Base-by-base conservation (phyloP, 495 filamentous ascomycete genomes). In the Podospora fimiseda region DNA sequence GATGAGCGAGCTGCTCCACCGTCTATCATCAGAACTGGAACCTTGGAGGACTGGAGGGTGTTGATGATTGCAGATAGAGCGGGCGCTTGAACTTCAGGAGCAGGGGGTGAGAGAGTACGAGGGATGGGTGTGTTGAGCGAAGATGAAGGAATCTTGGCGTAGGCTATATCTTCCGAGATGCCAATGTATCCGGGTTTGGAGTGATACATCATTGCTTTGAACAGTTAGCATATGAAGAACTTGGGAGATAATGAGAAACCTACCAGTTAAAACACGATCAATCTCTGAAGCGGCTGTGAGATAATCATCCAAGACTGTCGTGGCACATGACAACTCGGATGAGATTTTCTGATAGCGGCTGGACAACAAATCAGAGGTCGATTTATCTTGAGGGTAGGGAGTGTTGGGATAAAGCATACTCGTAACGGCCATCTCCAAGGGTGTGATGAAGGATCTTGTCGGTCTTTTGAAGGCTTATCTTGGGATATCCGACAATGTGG, bases 391-490 rank as follows among this genome's bases (percentile, higher is more conserved):
- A 16, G 39, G 39, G 5, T 3, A 44, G 19, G 11, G 23, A 8
- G 21, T 44, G 16, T 8, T 41, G 15, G 15, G 24, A 19, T 9
- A 19, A 16, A 14, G 24, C 36, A 14, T 19, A 54, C 53, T 53
- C 51, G 59, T 88, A 89, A 22, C 81, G 83, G 23, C 91, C 91
- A 62, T 95, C 93, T 27, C 90, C 91, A 13, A 97, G 83, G 1
- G 91, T 95, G 69, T 97, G 92, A 65, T 97, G 92, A 11, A 97
- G 75, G n/a, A 94, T 73, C 64, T 83, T 74, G 58, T 80, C 80
- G 54, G 78, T 71, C 45, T 69, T 71, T 61, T 86, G 82, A 5
- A 79, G 76, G 40, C 73, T 62, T 24, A 76, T 86, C 6, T 76
- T 75, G 0, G 85, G 86, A 40, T 77, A 78, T 2, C 89, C 89